Base-by-base conservation (phyloP, 2,329 filamentous ascomycete species). In the Scytalidium sp. region DNA sequence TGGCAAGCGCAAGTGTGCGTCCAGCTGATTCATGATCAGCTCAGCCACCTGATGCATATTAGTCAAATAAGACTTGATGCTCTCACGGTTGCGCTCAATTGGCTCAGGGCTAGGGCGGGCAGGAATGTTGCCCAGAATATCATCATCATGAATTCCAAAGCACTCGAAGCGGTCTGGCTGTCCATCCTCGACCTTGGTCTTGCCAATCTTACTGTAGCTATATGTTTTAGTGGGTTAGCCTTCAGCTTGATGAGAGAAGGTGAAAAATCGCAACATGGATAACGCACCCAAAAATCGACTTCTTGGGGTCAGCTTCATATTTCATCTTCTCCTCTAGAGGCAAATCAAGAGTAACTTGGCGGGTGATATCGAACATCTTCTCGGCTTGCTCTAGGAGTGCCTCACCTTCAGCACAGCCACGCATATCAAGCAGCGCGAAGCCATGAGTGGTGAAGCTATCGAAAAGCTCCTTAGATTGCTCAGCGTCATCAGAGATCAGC, bases 271-370 rank as follows among this genome's bases (percentile, higher is more conserved):
- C 25, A 45, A 23, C 39, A 19, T 23, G 20, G 19, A 10, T 43
- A 11, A 44, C 41, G 15, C 41, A 52, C 19, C 46, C 48, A 8
- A 53, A 50, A 40, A 45, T 29, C 9, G 40, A 45, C 13, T 25
- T 43, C 29, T 49, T 46, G 5, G 20, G 43, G 13, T 50, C 43
- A 43, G 78, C 79, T 51, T 80, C 76, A 54, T 78, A 82, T 48
- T 71, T 69, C 20, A 66, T 57, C 58, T 80, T 80, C 57, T 81
- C 78, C 11, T 72, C 63, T 0, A 74, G 52, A 1, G 68, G 67
- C 0, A 80, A 59, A 3, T 71, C 65, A n/a, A n/a, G n/a, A 54
- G 45, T 42, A 15, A 53, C 25, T 19, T 47, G 44, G 8, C 45
- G 29, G 6, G 20, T 46, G 9, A 56, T 22, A 10, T 52, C 46